Base-by-base conservation (phyloP, 179 eudicot species). In the Beta lomatogona region DNA sequence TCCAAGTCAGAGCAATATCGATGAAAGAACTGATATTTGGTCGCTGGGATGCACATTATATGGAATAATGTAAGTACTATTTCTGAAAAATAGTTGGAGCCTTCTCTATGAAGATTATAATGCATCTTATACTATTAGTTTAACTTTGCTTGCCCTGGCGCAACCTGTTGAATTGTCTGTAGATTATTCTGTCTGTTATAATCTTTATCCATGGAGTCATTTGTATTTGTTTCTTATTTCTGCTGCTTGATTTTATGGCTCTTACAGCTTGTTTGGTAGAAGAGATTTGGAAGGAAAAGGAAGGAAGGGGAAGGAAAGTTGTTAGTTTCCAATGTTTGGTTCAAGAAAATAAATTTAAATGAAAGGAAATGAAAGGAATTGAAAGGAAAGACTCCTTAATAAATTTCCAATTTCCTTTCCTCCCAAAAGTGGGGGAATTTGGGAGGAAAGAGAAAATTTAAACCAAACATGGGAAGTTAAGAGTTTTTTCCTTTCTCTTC, bases 1-100 rank as follows among this genome's bases (percentile, higher is more conserved):
- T 86, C 98, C 98, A 72, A 94, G 99, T 86, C 91, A 91, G 66
- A 90, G 96, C 54, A 95, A 90, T 83, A 91, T 96, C 36, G 99
- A 96, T 80, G 99, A 96, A 89, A 90, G 97, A 89, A 94, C 96
- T 80, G 99, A 96, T 82, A 88, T 96, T 86, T 94, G 99, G 98
- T 92, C 98, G 50, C 68, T 95, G 72, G 99, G 99, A 75, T 95
- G 99, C 93, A 92, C 98, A 44, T 82, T 95, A 79, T 95, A 86
- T 83, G 98, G 98, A 67, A 91, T 93, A 81, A 94, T 95, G 99
- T 95, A 88, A 89, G 97, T 85, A 75, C 61, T n/a, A 59, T 63
- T 59, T 46, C 8, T 61, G n/a, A 48, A 73, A 31, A 48, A n/a
- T 2, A 9, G 46, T 11, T 41, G 13, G 36, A 14, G 46, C 63